Base-by-base conservation (phyloP, 169 alveolate genomes). In the Cryptosporidium xiaoi region DNA sequence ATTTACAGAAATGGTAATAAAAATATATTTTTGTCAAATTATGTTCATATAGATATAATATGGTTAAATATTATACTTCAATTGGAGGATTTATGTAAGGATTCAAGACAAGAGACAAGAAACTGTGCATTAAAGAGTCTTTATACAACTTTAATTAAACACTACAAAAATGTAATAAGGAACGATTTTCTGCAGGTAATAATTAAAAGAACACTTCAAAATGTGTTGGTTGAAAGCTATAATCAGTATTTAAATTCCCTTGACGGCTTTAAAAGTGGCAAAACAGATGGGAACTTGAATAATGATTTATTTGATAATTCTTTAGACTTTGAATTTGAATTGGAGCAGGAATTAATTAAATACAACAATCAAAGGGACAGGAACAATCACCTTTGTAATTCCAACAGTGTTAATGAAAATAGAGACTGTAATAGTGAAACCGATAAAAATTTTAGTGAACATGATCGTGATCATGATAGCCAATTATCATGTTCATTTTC, bases 41-140 rank as follows among this genome's bases (percentile, higher is more conserved):
- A 56, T 29, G 51, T 64, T 36, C 20, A 18, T 34, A 62, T 60
- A 15, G 87, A 77, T 13, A 60, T 62, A 4, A 40, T 77, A 13
- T 77, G 87, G 87, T n/a, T 77, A 20, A 56, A 77, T 60, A 34
- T 77, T 2, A 77, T 77, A 27, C 71, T 77, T 36, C 87, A 77
- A 40, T 15, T 77, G 46, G 71, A 77, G 34, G 71, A 62, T 24
- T 40, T 77, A 36, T 77, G 87, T n/a, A 77, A 40, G 3, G 87
- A 77, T 60, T 40, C 87, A 8, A 65, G 87, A 29, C 87, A 77
- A 48, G 87, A 77, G 36, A 62, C 64, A 8, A 58, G 87, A 36
- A 77, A 77, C 40, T 77, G 87, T 44, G 40, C 87, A 13, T 50
- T 77, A 31, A 77, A 33, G 27, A 77, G 77, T 34, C 36, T 77